A percentile compares a stretch with the other conserved stretches of the same genome.
Conservation (phyloP, 2,329 filamentous ascomycete genomes). For the Camillea tinctor region DNA sequence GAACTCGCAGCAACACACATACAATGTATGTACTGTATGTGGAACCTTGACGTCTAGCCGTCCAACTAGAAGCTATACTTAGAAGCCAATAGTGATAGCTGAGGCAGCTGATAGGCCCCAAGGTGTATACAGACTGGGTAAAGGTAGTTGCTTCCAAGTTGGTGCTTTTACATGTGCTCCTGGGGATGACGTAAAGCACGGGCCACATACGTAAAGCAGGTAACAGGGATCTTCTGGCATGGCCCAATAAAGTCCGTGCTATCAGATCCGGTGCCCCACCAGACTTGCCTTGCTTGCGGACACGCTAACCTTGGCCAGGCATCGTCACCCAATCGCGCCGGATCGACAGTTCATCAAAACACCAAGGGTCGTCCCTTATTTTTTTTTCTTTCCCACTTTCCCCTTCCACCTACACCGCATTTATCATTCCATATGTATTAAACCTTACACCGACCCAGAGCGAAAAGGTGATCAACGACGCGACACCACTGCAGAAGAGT, state of each 20-base stretch:
- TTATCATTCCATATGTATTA: not conserved
- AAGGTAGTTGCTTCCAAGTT: not conserved
- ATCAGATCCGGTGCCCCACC: not conserved
- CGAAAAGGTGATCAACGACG: not conserved
- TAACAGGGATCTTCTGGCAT: not conserved
- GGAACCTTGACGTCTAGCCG: too few relatives aligned
- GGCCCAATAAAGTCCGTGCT: not conserved
- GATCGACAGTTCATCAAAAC: not conserved
- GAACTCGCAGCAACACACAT: too few relatives aligned
- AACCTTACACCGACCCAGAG: not conserved
- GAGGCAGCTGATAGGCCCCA: too few relatives aligned
- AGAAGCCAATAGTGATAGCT: too few relatives aligned
- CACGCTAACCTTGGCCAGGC: not conserved
- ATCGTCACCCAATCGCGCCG: not conserved
- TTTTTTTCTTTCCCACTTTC: not conserved
- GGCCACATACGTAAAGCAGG: not conserved
- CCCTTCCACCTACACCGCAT: not conserved
- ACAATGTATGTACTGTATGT: too few relatives aligned
- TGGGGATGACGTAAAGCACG: not conserved
- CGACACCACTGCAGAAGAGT: not conserved
- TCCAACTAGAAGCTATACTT: too few relatives aligned
- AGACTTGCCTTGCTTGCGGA: not conserved
- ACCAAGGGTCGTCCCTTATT: not conserved
- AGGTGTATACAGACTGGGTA: not conserved
- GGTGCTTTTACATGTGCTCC: not conserved